Conservation (phyloP, 495 filamentous ascomycete species). For the Tricharina praecox region DNA sequence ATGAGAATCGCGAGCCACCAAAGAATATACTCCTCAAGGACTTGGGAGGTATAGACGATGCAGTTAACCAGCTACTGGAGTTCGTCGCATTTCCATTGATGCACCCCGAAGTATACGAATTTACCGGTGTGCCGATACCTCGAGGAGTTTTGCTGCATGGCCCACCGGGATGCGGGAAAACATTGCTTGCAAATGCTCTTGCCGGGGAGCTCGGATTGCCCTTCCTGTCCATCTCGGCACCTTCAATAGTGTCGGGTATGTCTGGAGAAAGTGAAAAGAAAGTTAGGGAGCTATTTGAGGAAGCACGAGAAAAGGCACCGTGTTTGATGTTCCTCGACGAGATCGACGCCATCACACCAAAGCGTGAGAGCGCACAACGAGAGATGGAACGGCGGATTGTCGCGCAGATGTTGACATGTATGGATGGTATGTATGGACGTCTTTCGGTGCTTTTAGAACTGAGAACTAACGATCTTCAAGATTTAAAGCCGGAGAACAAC, state of each 20-base stretch:
- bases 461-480: conserved; percentile 43
- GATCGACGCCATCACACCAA: conserved; percentile 89
- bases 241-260: conserved; percentile 82
- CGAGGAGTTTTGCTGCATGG: conserved; percentile 85
- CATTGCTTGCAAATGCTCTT: conserved; percentile 78
- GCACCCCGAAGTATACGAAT: conserved; percentile 41
- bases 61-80: conserved; percentile 59
- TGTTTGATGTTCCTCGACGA: conserved; percentile 93
- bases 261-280: conserved; percentile 94
- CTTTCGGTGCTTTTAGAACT: too few relatives aligned
- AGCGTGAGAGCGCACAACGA: conserved; percentile 81
- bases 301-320: conserved; percentile 72
- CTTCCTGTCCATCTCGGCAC: conserved; percentile 76
- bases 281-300: conserved; percentile 75
- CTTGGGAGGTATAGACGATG: conserved; percentile 69
- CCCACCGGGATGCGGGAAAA: conserved; percentile 90
- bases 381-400: conserved; percentile 97
- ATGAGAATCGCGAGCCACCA: conserved; percentile 46
- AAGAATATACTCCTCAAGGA: conserved; percentile 60
- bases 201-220: conserved; percentile 71
- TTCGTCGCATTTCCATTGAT: conserved; percentile 66
- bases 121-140: conserved; percentile 55
- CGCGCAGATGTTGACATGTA: conserved; percentile 71
- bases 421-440: conserved; percentile 28
- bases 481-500: conserved; percentile 63